Evolutionary conservation across 75 land plant genomes (phyloP), one percentile per base, ranked within the genome.

Genomic region (Selaginella moellendorffii): DNA sequence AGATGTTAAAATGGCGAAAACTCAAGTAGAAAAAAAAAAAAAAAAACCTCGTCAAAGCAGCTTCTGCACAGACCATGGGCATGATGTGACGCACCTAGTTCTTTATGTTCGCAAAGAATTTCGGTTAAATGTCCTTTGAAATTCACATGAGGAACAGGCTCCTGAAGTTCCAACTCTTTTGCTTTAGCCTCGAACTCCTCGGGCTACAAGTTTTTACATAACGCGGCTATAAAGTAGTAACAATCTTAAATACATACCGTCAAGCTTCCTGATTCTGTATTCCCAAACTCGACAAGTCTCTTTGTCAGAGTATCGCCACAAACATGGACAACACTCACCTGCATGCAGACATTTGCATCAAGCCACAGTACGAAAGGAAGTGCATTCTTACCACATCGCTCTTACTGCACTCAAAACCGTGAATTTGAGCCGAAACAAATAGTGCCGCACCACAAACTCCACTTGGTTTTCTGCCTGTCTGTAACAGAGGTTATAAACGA

Each of bases 381-480:
- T 21, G 5, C n/a, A 56, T n/a, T n/a, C 88, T 80, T 73, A 92
- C 96, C 79, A 92, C 70, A 53, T 92, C 96, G 24, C 83, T 76
- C 69, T 88, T 88, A 19, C 86, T 77, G 69, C 72, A 83, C 54
- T 72, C 74, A 64, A 81, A 64, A 27, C 96, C 87, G 88, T 88
- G 80, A 54, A 85, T 69, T 69, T 83, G 96, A 42, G 87, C 85
- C 63, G 97, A 76, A 42, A 92, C 78, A 63, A 83, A 92, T 28
- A 92, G 72, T 52, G 97, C 97, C 27, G 97, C 97, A 54, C 97
- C 97, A 75, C 97, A 92, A 58, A 92, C 28, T 2, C 97, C 97
- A 83, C 96, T 92, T 26, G 97, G 97, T 53, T 85, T 86, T 53
- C 97, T 85, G 53, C 97, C 97, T 28, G 97, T 92, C 97, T 92